Conservation (phyloP, 2,329 filamentous ascomycete genomes). For the Exophiala xenobiotica region DNA sequence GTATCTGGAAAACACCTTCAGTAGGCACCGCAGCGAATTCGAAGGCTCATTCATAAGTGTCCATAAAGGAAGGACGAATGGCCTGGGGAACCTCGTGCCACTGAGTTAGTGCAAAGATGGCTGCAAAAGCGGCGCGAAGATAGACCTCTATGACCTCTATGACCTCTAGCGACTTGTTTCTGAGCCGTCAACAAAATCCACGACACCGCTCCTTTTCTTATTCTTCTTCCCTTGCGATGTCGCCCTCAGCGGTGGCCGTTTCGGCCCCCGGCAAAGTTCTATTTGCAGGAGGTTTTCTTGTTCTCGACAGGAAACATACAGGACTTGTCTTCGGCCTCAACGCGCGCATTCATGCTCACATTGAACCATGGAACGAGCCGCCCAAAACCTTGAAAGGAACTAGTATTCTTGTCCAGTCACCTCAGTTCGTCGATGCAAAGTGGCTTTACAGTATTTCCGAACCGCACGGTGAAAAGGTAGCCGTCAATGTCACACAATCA, state of each 20-base stretch:
- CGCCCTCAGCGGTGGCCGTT: constrained; percentile 55
- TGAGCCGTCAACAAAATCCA: too few species aligned
- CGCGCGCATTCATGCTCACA: constrained; percentile 61
- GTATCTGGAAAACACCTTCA: neutral
- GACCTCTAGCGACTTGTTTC: too few species aligned
- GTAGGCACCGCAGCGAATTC: too few species aligned
- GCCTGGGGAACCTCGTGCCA: too few species aligned
- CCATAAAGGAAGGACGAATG: too few species aligned
- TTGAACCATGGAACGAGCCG: constrained; percentile 45
- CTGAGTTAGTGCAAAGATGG: neutral
- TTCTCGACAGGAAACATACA: constrained; percentile 83
- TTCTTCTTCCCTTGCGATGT: constrained; percentile 10
- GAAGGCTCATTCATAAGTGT: too few species aligned
- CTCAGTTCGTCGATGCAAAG: constrained; percentile 81
- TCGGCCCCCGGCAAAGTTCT: constrained; percentile 97
- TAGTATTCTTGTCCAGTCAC: constrained; percentile 76
- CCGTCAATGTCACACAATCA: constrained; percentile 68
- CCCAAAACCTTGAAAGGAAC: constrained; percentile 19
- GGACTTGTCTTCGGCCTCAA: constrained; percentile 67
- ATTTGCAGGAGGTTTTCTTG: constrained; percentile 89
- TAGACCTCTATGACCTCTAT: too few species aligned
- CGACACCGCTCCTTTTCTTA: neutral
- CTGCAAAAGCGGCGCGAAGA: constrained; percentile 2
- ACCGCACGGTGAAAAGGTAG: constrained; percentile 70
- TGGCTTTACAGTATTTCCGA: constrained; percentile 85